Base-by-base conservation (phyloP, 805 yeast genomes). In the Kluyveromyces nonfermentans region DNA sequence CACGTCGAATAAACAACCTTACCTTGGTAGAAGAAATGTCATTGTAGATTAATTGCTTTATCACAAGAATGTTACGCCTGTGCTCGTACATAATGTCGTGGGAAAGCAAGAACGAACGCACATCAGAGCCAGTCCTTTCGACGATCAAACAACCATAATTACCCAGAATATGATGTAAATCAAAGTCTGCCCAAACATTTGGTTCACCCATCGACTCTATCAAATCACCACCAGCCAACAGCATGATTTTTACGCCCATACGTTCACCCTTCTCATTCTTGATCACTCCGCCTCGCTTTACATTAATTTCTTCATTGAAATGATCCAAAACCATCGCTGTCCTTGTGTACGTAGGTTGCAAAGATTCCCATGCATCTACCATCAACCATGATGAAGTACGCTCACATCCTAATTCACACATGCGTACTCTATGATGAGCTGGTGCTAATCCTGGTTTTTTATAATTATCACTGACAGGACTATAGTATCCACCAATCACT, bases 171-270 rank as follows among this genome's bases (percentile, higher is more conserved):
- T 93, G 98, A 56, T 88, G 95, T 55, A 93, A 71, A 64, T 93
- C 98, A 46, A 75, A 82, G 62, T 90, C 97, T 1, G 95, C 95
- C 98, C 98, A 93, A 33, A 93, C 98, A 56, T 90, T 93, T 18
- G 98, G 97, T 65, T 93, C 98, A n/a, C 98, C 98, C 97, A 93
- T 93, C 36, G 94, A 82, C 63, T 93, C 98, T 43, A 93, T 93
- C 53, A 93, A 74, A 65, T 93, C 98, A 35, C 98, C 98, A 41
- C 98, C 98, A 0, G 98, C 98, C 34, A 93, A 70, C 44, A 93
- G 73, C 97, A 93, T 90, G 56, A 93, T 82, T 62, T 90, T 90
- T 43, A 85, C 96, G 19, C 96, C 96, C 45, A 87, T 73, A 47
- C 69, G 68, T 21, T 77, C 75, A 8, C 85, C 85, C 36, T 72